These are phyloP conservation scores for Silene uniflora DNA, from an alignment of 148 eudicot genomes.

Conservation along the genomic window DNA sequence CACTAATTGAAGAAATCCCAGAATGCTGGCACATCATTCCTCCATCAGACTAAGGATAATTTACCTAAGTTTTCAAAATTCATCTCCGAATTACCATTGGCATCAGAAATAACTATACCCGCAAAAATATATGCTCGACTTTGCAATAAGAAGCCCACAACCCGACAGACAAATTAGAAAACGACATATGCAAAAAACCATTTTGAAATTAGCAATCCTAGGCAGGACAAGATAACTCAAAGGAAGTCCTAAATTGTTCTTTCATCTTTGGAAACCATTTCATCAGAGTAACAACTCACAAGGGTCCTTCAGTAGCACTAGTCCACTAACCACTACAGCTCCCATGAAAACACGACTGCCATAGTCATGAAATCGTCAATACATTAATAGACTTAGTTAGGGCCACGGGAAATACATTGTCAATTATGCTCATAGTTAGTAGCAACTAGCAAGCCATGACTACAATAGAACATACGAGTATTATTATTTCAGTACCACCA, in stretches of 20 bases:
- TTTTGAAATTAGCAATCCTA: no score
- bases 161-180: background rate
- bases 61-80: background rate
- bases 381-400: background rate
- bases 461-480: background rate
- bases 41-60: background rate
- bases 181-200: background rate
- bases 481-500: no score
- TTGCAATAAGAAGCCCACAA: background rate
- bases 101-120: background rate
- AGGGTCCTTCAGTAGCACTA: constrained; percentile 83
- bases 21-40: background rate
- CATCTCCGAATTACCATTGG: background rate
- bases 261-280: constrained; percentile 92
- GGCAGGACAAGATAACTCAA: no score
- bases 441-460: constrained; percentile 1
- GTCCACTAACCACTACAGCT: constrained; percentile 52
- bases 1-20: background rate
- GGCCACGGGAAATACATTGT: background rate
- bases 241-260: constrained; percentile 28
- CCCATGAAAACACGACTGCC: constrained; percentile 72
- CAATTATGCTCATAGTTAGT: background rate
- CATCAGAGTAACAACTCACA: constrained; percentile 41
- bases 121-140: background rate
- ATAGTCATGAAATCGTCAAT: constrained; percentile 17